Evolutionary conservation across 2,329 filamentous ascomycete genomes (phyloP).

Genomic region (Phyllosticta citrichinensis): DNA sequence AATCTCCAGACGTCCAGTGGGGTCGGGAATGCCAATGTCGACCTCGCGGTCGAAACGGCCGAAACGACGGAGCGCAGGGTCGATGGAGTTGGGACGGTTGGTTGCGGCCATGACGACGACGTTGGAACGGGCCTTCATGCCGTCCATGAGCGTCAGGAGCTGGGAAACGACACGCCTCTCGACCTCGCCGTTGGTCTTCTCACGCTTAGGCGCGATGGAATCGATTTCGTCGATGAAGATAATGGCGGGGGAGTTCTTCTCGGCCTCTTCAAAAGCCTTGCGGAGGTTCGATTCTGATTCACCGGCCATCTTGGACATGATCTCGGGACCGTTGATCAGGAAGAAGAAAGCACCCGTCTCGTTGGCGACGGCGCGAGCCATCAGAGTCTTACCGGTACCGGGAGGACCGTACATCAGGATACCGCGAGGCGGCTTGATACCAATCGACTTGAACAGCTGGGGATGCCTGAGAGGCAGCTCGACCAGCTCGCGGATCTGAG

Average conservation of each 20-base stretch:
- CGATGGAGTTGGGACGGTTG: conserved; percentile 97
- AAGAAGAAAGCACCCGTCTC: conserved; percentile 99
- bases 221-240: conserved; percentile 99
- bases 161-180: conserved; percentile 98
- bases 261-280: conserved; percentile 98
- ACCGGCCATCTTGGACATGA: conserved; percentile 99
- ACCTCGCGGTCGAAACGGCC: conserved; percentile 98
- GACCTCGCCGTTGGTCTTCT: conserved; percentile 98
- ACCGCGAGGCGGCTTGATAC: conserved; percentile 98
- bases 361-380: conserved; percentile 97
- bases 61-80: conserved; percentile 93
- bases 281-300: conserved; percentile 97
- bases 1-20: conserved; percentile 96
- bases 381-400: conserved; percentile 98
- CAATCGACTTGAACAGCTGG: conserved; percentile 99
- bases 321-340: conserved; percentile 97
- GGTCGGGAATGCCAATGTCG: conserved; percentile 95
- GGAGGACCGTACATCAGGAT: conserved; percentile 90
- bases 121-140: conserved; percentile 98
- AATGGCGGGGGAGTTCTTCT: conserved; percentile 98
- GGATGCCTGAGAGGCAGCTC: conserved; percentile 94
- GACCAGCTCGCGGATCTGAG: conserved; percentile 96
- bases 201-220: conserved; percentile 97
- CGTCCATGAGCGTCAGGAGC: conserved; percentile 95
- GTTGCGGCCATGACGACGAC: conserved; percentile 99